Evolutionary conservation across 192 early-diverging fungal genomes (phyloP).

Genomic region (Mortierella antarctica): DNA sequence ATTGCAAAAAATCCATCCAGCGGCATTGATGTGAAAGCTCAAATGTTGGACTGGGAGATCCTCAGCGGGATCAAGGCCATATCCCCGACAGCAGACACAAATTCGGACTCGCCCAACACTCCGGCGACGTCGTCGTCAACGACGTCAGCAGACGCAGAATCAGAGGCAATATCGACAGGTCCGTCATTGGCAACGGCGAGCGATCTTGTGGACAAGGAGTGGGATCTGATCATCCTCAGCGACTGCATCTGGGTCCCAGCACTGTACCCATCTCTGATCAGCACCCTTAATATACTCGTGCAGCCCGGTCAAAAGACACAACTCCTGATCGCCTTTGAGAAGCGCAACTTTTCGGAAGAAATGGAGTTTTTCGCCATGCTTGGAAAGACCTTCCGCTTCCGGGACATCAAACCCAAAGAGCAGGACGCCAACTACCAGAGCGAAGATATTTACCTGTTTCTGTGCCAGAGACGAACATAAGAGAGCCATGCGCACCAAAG

Average conservation of each 20-base stretch:
- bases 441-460: conserved; percentile 53
- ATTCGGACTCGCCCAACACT: neutral
- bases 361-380: conserved; percentile 51
- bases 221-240: conserved; percentile 47
- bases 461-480: conserved; percentile 27
- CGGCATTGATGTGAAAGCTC: conserved; percentile 13
- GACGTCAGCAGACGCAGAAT: neutral
- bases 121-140: neutral
- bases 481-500: neutral
- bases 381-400: conserved; percentile 38
- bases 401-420: conserved; percentile 48
- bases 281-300: conserved; percentile 26
- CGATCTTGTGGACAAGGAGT: conserved; percentile 19
- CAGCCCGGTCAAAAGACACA: conserved; percentile 3
- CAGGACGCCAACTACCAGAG: conserved; percentile 50
- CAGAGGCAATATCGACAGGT: neutral
- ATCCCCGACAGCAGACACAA: neutral
- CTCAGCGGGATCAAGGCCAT: conserved; percentile 24
- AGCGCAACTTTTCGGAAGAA: conserved; percentile 49
- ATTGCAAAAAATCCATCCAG: conserved; percentile 22
- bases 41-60: conserved; percentile 43
- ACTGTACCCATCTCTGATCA: conserved; percentile 24
- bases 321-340: conserved; percentile 40
- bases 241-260: conserved; percentile 51
- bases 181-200: neutral